Evolutionary conservation across 2,329 filamentous ascomycete species (phyloP).

Genomic region (Dryadomyces quercivorus): DNA sequence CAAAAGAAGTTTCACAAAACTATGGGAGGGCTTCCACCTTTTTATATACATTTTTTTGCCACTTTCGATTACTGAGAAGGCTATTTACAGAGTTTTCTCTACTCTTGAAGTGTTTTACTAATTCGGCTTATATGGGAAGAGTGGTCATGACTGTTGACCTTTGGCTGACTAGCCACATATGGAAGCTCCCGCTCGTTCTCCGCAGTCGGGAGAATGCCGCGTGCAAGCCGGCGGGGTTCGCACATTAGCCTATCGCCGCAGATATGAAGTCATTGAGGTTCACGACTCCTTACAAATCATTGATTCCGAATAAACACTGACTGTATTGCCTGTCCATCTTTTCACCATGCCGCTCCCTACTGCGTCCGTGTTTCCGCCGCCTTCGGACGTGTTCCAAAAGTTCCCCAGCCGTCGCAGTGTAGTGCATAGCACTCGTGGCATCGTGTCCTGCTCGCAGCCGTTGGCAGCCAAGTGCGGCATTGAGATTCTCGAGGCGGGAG

Average conservation of each 20-base stretch:
- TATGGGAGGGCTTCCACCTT: not conserved
- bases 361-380: slow-evolving; percentile 32
- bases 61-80: not conserved
- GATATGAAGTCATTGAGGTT: not conserved
- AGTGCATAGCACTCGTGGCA: slow-evolving; percentile 81
- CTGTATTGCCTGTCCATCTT: not conserved
- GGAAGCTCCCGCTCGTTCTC: not conserved
- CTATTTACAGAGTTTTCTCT: too few relatives aligned
- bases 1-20: too few relatives aligned
- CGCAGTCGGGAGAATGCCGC: not conserved
- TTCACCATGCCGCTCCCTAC: slow-evolving; percentile 33
- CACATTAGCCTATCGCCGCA: not conserved
- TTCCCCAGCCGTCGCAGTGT: slow-evolving; percentile 20
- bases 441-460: slow-evolving; percentile 79
- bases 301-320: not conserved
- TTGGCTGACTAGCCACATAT: too few relatives aligned
- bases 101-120: too few relatives aligned
- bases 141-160: too few relatives aligned
- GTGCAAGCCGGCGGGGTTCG: not conserved
- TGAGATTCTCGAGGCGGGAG: slow-evolving; percentile 65
- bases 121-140: too few relatives aligned
- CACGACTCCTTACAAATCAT: not conserved
- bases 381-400: slow-evolving; percentile 39
- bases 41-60: not conserved
- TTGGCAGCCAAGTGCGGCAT: slow-evolving; percentile 78